A percentile compares a stretch with the other conserved stretches of the same genome.
Conservation (phyloP, 2,329 filamentous ascomycete species). For the Clonostachys solani region DNA sequence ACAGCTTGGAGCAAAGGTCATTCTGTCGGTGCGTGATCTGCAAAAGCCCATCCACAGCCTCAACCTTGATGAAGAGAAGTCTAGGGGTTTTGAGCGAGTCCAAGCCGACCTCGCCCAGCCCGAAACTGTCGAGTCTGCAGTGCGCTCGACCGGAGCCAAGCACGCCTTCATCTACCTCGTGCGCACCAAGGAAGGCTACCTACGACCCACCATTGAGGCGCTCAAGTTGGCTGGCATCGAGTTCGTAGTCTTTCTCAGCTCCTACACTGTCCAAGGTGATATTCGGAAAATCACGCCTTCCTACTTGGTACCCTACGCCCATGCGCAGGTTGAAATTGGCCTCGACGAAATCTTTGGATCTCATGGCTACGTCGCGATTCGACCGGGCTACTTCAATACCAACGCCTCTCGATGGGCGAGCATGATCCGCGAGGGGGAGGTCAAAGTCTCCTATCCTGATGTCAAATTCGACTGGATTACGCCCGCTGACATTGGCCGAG, state of each 20-base stretch:
- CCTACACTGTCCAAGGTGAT: background rate
- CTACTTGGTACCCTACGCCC: too few relatives aligned
- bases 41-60: background rate
- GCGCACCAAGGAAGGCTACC: conserved; percentile 22
- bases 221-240: conserved; percentile 36
- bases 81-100: conserved; percentile 25
- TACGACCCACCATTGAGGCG: conserved; percentile 31
- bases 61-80: conserved; percentile 13
- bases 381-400: too few relatives aligned
- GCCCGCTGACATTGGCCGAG: too few relatives aligned
- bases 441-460: too few relatives aligned
- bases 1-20: background rate
- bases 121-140: conserved; percentile 29
- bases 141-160: conserved; percentile 33
- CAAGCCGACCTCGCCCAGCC: conserved; percentile 39
- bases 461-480: too few relatives aligned
- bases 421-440: too few relatives aligned
- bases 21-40: background rate
- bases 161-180: conserved; percentile 42
- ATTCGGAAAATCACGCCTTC: too few relatives aligned
- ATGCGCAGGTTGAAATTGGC: too few relatives aligned
- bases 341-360: too few relatives aligned
- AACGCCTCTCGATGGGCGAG: too few relatives aligned
- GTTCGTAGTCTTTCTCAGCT: conserved; percentile 40
- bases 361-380: too few relatives aligned